Evolutionary conservation across 2,329 filamentous ascomycete species (phyloP), one percentile per base, ranked within the genome.

Genomic region (Didymella keratinophila): DNA sequence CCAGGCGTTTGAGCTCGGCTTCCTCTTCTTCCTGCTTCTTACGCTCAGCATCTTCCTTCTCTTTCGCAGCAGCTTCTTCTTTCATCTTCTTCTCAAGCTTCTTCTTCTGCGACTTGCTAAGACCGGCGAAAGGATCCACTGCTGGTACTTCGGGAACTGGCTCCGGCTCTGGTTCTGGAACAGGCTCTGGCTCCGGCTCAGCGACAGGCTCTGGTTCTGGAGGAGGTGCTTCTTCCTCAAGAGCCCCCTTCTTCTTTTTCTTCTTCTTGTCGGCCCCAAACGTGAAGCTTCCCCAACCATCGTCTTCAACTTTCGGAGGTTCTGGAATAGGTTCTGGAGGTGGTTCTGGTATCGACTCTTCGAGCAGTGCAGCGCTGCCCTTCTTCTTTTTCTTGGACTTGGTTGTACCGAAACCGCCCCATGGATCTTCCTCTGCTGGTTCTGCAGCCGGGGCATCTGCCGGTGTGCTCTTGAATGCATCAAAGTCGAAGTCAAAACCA

Each of bases 301-400:
- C 71, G 2, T 74, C 72, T 54, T 72, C 72, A 12, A 52, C 63
- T 66, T 44, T 53, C 12, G 46, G 39, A 20, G 71, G 66, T 18
- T 53, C 60, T 3, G 67, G 25, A 30, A 49, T 28, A 16, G 60
- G 70, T 45, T 73, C 75, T 20, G 68, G 66, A 54, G 69, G 70
- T 8, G 69, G 69, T 41, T 71, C 70, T 16, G 74, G 69, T 12
- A 52, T n/a, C 41, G 51, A 55, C 4, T 52, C 57, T 7, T 56
- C 57, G 16, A 60, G 51, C 36, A 60, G 28, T 16, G 52, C 51
- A 63, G 61, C 62, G 10, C 68, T 70, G 47, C 71, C 73, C 60
- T 75, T 74, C 43, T 69, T 72, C 51, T 73, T 71, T 65, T 80
- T 79, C 65, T 81, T 82, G 51, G 77, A 74, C 64, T 81, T 80